These are phyloP conservation scores for Isatis tinctoria DNA, from an alignment of 345 rosid genomes.

Conservation along the genomic window DNA sequence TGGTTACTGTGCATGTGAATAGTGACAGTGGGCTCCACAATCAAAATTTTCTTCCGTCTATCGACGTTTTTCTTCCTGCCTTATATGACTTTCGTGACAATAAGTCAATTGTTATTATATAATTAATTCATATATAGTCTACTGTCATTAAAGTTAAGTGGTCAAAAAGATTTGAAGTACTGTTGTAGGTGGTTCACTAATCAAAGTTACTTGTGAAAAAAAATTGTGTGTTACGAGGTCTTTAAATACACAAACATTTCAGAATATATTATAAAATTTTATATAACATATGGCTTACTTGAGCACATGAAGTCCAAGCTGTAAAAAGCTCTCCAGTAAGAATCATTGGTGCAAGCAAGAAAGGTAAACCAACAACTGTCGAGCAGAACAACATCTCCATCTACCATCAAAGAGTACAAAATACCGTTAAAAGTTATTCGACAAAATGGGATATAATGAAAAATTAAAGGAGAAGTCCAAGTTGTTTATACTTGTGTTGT, in stretches of 20 bases:
- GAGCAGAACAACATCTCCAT: conserved; percentile 89
- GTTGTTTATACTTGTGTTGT: conserved; percentile 65
- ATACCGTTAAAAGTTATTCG: not conserved
- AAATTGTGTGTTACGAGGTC: not conserved
- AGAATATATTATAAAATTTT: not conserved
- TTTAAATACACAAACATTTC: not conserved
- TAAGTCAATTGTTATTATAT: not conserved
- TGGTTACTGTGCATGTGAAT: too few species aligned
- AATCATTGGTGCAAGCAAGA: conserved; percentile 73
- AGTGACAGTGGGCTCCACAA: too few species aligned
- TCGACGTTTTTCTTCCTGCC: too few species aligned
- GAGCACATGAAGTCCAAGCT: conserved; percentile 79
- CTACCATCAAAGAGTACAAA: conserved; percentile 29
- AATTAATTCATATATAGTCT: not conserved
- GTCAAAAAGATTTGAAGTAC: not conserved
- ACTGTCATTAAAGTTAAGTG: not conserved
- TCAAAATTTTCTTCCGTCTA: too few species aligned
- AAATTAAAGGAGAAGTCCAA: not conserved
- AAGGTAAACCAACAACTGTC: conserved; percentile 74
- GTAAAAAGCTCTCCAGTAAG: conserved; percentile 75
- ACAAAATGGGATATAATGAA: not conserved
- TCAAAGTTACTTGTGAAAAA: not conserved
- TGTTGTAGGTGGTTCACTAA: not conserved
- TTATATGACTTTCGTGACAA: too few species aligned
- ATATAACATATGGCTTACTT: conserved; percentile 37